phyloP scores from a whole-genome alignment of 345 rosid species.

The Citrus sinensis region DNA sequence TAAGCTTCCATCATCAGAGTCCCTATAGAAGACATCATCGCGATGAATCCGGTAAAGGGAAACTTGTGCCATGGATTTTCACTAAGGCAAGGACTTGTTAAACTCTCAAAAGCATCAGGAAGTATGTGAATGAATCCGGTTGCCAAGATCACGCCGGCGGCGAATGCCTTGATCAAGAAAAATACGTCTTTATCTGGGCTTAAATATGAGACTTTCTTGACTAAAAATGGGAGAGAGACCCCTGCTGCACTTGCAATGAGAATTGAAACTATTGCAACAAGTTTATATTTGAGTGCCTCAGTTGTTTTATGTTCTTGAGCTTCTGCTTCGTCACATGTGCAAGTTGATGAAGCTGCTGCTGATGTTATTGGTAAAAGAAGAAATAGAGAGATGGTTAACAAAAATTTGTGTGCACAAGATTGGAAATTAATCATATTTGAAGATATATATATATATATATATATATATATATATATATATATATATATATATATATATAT shows the following conservation, averaged over 20 bases:
- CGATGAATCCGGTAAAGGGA: slow-evolving; percentile 44
- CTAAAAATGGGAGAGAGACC: background rate
- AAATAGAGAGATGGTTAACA: background rate
- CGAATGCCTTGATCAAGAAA: slow-evolving; percentile 47
- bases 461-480: too few species aligned
- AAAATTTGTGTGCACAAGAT: background rate
- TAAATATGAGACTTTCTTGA: background rate
- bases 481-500: too few species aligned
- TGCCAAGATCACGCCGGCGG: slow-evolving; percentile 49
- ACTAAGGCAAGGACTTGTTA: slow-evolving; percentile 35
- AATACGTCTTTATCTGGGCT: slow-evolving; percentile 32
- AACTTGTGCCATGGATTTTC: slow-evolving; percentile 32
- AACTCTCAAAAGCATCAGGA: slow-evolving; percentile 43
- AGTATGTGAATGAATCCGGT: slow-evolving; percentile 4
- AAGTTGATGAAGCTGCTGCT: background rate
- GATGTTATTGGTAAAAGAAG: background rate
- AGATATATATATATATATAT: background rate
- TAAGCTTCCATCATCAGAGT: slow-evolving; percentile 44
- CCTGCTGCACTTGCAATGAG: background rate
- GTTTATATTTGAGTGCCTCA: slow-evolving; percentile 2
- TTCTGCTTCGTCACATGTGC: background rate
- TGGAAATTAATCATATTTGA: background rate
- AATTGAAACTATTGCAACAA: background rate
- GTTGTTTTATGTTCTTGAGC: background rate
- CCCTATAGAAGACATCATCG: slow-evolving; percentile 41